Percentiles rank a stretch among this genome's conserved stretches.
Evolutionary conservation across 257 asterid species (phyloP).

Genomic region (Oldenlandia corymbosa): DNA sequence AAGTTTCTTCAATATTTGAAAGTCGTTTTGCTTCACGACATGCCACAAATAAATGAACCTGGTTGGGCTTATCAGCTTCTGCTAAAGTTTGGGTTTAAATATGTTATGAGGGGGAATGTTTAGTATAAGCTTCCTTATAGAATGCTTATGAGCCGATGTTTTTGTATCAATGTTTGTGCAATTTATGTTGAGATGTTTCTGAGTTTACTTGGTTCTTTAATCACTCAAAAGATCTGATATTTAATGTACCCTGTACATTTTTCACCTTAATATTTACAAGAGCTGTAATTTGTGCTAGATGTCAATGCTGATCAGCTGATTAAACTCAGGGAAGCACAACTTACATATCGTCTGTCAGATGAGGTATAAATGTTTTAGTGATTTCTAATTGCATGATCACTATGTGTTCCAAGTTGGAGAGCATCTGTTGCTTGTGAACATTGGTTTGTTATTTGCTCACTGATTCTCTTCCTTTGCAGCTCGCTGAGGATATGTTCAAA

Average conservation of each 20-base stretch:
- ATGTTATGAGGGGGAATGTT: not conserved
- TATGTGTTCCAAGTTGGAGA: not conserved
- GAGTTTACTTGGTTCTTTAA: not conserved
- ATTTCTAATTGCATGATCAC: not conserved
- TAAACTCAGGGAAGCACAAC: slow-evolving; percentile 85
- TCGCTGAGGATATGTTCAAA: slow-evolving; percentile 87
- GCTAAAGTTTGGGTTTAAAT: not conserved
- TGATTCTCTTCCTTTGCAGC: slow-evolving; percentile 36
- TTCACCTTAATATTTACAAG: slow-evolving; percentile 19
- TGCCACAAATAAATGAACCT: not conserved
- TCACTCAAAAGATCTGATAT: not conserved
- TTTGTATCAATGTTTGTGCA: not conserved
- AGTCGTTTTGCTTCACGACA: not conserved
- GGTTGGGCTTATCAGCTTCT: not conserved
- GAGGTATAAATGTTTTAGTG: slow-evolving; percentile 37
- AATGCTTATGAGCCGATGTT: not conserved
- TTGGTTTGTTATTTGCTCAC: not conserved
- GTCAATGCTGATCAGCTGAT: slow-evolving; percentile 61
- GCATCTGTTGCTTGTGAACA: not conserved
- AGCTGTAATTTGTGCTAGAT: slow-evolving; percentile 45
- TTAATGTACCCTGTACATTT: not conserved
- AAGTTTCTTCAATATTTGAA: not conserved
- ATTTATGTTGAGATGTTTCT: not conserved
- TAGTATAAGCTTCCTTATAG: not conserved
- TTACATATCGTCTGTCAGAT: slow-evolving; percentile 68